Base-by-base conservation (phyloP, 2,329 filamentous ascomycete species). In the Eutypella sp. region DNA sequence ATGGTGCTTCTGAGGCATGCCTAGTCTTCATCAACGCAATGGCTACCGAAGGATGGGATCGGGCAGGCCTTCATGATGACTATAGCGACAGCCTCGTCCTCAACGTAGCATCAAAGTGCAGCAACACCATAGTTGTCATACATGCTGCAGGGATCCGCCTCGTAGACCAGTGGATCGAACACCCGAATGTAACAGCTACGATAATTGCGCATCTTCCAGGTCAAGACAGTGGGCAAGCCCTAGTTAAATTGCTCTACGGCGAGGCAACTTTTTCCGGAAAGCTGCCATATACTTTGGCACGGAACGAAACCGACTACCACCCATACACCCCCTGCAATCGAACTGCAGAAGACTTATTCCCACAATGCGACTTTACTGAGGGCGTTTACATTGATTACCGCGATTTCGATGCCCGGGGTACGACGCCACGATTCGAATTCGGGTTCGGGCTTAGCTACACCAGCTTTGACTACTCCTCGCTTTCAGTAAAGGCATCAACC, bases 41-140 rank as follows among this genome's bases (percentile, higher is more conserved):
- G 61, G 80, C 85, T 1, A 87, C 87, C 0, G 90, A 96, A 66
- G 87, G 86, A 0, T 89, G 79, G 64, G 76, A 89, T 50, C 74
- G 82, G 34, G 69, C 78, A 0, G 77, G 78, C 10, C 75, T 93
- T 19, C 77, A 79, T 41, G 87, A 95, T 57, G 85, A 83, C 51
- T 79, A 78, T 33, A 82, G 78, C 47, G 82, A 87, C 49, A 63
- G 65, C 0, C 67, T 87, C 0, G 73, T 87, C 0, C 60, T 67
- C 1, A 79, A 79, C 45, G 78, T 85, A 0, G 82, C 83, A 0
- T 65, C 67, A 1, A 73, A 76, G 46, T 86, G 81, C 57, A 63
- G 70, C 46, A 84, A 80, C 53, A 85, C 82, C 3, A 70, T 86
- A 5, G 83, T 85, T 1, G 65, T 82, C 5, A 68, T 86, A 9